Conservation (phyloP, 805 yeast genomes). For the Nakazawaea ambrosiae region DNA sequence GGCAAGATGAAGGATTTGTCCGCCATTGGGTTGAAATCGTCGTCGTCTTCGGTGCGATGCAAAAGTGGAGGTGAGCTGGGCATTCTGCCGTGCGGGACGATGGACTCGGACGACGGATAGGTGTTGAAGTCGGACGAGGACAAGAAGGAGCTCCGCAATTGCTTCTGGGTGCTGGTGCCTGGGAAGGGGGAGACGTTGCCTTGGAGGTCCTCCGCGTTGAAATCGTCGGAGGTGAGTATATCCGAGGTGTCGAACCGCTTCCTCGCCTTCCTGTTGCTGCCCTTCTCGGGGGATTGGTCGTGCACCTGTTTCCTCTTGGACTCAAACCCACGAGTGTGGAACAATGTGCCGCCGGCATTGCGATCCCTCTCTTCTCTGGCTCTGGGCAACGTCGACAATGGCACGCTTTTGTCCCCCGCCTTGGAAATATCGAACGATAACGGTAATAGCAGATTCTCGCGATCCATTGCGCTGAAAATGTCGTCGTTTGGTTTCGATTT, state of each 20-base stretch:
- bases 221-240: conserved; percentile 12
- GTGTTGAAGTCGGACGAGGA: conserved; percentile 7
- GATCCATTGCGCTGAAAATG: too few species aligned
- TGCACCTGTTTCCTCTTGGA: conserved; percentile 20
- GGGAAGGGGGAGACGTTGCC: not conserved
- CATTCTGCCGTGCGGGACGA: conserved; percentile 30
- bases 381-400: conserved; percentile 33
- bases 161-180: conserved; percentile 4
- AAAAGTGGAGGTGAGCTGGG: conserved; percentile 27
- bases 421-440: conserved; percentile 38
- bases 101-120: conserved; percentile 12
- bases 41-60: conserved; percentile 26
- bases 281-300: conserved; percentile 4
- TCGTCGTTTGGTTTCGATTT: not conserved
- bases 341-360: conserved; percentile 35
- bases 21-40: conserved; percentile 12
- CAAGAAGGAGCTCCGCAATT: not conserved
- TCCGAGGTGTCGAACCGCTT: conserved; percentile 10
- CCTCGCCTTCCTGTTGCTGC: not conserved
- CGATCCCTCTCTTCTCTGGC: conserved; percentile 31
- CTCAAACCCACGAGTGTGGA: conserved; percentile 35
- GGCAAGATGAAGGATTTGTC: conserved; percentile 11
- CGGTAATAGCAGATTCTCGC: conserved; percentile 31
- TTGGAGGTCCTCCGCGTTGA: not conserved
- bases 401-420: conserved; percentile 20